Percentiles rank a stretch among this genome's conserved stretches.
phyloP scores from a whole-genome alignment of 768 basidiomycete species.

The Cubamyces sp. region DNA sequence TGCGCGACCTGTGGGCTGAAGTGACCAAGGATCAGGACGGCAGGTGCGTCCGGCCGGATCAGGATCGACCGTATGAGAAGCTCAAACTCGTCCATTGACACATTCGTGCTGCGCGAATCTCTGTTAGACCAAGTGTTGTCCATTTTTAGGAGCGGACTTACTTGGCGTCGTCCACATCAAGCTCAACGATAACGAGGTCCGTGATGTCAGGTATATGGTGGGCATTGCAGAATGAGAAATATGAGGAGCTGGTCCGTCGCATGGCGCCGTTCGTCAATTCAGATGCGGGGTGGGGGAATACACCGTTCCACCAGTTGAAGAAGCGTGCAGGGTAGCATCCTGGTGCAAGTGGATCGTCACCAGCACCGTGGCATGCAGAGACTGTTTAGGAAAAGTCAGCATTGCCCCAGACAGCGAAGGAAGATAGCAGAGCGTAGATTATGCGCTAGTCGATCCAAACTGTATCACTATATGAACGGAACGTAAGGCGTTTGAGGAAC shows the following conservation, averaged over 20 bases:
- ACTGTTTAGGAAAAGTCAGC: conserved; percentile 50
- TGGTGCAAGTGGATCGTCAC: conserved; percentile 84
- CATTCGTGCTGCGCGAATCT: conserved; percentile 54
- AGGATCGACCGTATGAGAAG: conserved; percentile 91
- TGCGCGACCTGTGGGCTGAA: conserved; percentile 87
- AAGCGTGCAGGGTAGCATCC: conserved; percentile 92
- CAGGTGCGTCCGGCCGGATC: conserved; percentile 87
- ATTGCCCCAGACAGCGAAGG: not conserved
- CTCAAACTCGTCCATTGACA: conserved; percentile 85
- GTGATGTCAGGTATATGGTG: conserved; percentile 94
- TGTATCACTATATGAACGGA: not conserved
- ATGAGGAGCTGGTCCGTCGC: conserved; percentile 87
- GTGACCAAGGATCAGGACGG: conserved; percentile 93
- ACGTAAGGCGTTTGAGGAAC: conserved; percentile 8
- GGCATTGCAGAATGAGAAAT: conserved; percentile 92
- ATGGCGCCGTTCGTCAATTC: conserved; percentile 98
- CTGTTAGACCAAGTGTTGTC: not conserved
- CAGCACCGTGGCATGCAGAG: conserved; percentile 92
- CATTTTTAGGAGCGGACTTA: conserved; percentile 45
- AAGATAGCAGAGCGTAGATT: conserved; percentile 24
- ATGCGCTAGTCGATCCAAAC: not conserved
- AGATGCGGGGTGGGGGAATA: conserved; percentile 98
- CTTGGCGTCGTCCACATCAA: conserved; percentile 90
- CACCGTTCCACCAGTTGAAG: conserved; percentile 95
- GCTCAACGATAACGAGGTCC: conserved; percentile 94